Conservation (phyloP, 1,284 basidiomycete genomes). For the Malassezia slooffiae region DNA sequence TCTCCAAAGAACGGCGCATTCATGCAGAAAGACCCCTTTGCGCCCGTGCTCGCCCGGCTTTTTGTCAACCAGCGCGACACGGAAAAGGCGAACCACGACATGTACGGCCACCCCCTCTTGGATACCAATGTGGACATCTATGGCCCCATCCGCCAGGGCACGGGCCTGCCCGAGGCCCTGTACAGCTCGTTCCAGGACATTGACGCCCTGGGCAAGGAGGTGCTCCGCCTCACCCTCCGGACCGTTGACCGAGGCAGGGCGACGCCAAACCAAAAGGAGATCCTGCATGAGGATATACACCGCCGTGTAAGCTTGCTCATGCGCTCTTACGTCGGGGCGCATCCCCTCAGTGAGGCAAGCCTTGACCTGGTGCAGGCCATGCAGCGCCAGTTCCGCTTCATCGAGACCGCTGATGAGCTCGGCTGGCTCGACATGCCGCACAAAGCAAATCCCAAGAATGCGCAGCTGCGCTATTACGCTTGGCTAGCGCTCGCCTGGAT, state of each 20-base stretch:
- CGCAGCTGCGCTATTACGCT: conserved; percentile 25
- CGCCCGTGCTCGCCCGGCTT: background rate
- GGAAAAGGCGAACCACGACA: too few relatives aligned
- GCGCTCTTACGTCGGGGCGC: conserved; percentile 2
- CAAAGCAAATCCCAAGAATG: background rate
- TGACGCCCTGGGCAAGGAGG: too few relatives aligned
- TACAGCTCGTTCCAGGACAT: too few relatives aligned
- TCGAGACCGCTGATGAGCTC: conserved; percentile 12
- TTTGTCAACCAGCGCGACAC: background rate
- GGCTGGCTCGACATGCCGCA: conserved; percentile 7
- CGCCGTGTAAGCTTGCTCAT: conserved; percentile 4
- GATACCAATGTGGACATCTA: too few relatives aligned
- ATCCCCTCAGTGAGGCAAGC: background rate
- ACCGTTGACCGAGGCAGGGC: too few relatives aligned
- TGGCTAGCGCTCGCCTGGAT: conserved; percentile 20
- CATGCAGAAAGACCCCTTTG: background rate
- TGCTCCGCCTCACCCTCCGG: too few relatives aligned
- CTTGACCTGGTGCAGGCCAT: conserved; percentile 7
- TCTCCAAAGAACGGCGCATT: background rate
- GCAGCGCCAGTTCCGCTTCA: conserved; percentile 13
- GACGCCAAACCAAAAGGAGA: background rate
- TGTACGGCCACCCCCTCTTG: too few relatives aligned
- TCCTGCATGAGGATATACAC: background rate
- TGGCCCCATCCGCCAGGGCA: too few relatives aligned
- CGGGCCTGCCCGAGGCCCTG: too few relatives aligned